phyloP scores from a whole-genome alignment of 2,329 filamentous ascomycete species.

The Aspergillus costaricaensis region DNA sequence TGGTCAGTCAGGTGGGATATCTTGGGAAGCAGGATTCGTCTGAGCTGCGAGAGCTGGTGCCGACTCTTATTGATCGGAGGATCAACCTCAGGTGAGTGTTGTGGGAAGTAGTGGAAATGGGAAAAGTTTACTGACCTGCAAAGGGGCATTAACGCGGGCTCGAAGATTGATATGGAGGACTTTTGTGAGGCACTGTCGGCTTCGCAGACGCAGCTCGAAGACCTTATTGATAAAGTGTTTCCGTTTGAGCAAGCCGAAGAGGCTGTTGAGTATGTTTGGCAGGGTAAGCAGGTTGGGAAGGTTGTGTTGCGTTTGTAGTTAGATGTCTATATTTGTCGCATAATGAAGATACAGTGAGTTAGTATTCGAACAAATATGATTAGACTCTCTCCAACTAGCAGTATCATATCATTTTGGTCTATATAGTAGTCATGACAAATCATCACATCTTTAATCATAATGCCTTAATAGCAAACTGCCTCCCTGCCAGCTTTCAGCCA shows the following conservation, averaged over 20 bases:
- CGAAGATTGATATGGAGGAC: conserved; percentile 45
- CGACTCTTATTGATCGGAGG: conserved; percentile 42
- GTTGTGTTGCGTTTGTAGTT: conserved; percentile 30
- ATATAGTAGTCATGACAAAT: too few relatives aligned
- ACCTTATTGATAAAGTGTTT: conserved; percentile 43
- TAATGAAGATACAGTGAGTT: too few relatives aligned
- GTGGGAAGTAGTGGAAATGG: neutral
- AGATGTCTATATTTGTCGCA: neutral
- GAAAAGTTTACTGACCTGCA: neutral
- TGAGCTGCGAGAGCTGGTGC: conserved; percentile 38
- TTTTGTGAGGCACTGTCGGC: conserved; percentile 39
- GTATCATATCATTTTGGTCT: too few relatives aligned
- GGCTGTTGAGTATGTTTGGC: conserved; percentile 46
- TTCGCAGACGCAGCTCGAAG: conserved; percentile 28
- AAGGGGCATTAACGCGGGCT: conserved; percentile 46
- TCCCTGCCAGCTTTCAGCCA: too few relatives aligned
- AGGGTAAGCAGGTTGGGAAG: conserved; percentile 49
- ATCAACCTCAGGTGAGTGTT: conserved; percentile 33
- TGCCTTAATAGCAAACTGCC: too few relatives aligned
- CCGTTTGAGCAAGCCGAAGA: conserved; percentile 46
- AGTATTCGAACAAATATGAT: too few relatives aligned
- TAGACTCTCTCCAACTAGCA: too few relatives aligned
- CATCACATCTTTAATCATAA: too few relatives aligned
- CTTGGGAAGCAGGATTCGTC: conserved; percentile 34
- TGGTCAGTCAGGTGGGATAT: conserved; percentile 49